Base-by-base conservation (phyloP, 805 yeast genomes). In the Saturnispora sanitii region DNA sequence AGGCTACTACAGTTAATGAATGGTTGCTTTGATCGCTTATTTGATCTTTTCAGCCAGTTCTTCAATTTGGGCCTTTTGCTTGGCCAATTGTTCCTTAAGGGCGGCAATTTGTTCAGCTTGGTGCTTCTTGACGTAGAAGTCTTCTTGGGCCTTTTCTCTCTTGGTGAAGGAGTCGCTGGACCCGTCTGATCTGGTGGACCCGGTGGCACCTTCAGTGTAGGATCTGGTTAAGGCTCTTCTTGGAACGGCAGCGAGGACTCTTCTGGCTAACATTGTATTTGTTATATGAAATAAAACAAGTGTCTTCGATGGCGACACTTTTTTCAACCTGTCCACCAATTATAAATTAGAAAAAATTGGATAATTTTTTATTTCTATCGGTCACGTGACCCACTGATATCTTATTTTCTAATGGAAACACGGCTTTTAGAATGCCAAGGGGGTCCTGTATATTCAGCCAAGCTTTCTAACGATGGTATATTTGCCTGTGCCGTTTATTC, bases 91-190 rank as follows among this genome's bases (percentile, higher is more conserved):
- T 60, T 82, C 86, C 62, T 70, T 81, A 62, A 87, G 75, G 37
- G 73, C 72, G 57, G 75, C 78, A 61, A 87, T 70, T 70, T 82
- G 86, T 64, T 86, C 95, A 60, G 80, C 82, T 70, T 90, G 95
- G 60, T 82, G 95, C 67, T 85, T 79, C 66, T 77, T 84, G 64
- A 87, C 70, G 69, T 78, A 88, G 55, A 68, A 71, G 60, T 82
- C 86, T 70, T 90, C 98, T 59, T 79, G 79, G 48, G 95, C 95
- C 66, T 75, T 81, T 72, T 92, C 98, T 62, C 94, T 87, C 62
- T 87, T 85, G 53, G 74, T 68, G 66, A 82, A 81, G 45, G 79
- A 67, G 54, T 80, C 84, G 35, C 68, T 65, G 38, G 70, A 60
- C 40, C 71, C 73, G 37, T 64, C 70, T 37, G 71, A 61, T 54